Conservation (phyloP, 208 protist species). For the Leptomonas pyrrhocoris region DNA sequence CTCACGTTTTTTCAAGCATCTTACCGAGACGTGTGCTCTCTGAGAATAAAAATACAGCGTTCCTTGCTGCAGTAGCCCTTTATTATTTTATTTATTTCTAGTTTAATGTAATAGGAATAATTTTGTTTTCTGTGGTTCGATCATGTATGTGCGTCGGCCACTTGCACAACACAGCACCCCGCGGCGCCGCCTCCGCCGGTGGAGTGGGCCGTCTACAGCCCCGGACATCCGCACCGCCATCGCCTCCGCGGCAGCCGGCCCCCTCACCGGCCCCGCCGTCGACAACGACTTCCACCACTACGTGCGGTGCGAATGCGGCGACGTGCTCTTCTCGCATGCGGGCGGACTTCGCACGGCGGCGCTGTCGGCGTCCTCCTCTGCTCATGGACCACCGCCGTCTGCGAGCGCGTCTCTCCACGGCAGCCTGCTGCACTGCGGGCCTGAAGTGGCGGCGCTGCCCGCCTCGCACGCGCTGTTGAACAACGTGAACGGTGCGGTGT, state of each 20-base stretch:
- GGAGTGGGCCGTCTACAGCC: background rate
- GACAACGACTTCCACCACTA: slow-evolving; percentile 16
- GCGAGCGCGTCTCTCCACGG: no score
- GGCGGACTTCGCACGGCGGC: background rate
- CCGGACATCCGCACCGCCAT: background rate
- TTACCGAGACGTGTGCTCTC: no score
- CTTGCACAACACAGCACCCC: slow-evolving; percentile 2
- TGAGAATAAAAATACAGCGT: no score
- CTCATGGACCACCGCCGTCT: no score
- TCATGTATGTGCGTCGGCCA: slow-evolving; percentile 12
- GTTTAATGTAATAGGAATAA: no score
- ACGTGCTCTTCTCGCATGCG: background rate
- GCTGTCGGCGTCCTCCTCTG: no score
- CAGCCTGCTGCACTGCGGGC: slow-evolving; percentile 19
- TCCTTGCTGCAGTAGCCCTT: no score
- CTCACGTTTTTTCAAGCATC: no score
- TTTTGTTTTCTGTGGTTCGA: background rate
- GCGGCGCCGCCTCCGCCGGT: slow-evolving; percentile 5
- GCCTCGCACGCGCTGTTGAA: slow-evolving; percentile 35
- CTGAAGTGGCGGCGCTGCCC: slow-evolving; percentile 14
- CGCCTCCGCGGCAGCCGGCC: background rate
- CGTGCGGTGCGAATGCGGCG: slow-evolving; percentile 12
- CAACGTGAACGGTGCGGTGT: slow-evolving; percentile 41
- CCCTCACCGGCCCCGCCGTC: background rate
- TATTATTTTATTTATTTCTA: no score